Evolutionary conservation across 768 basidiomycete genomes (phyloP).

Genomic region (Exidia glandulosa): DNA sequence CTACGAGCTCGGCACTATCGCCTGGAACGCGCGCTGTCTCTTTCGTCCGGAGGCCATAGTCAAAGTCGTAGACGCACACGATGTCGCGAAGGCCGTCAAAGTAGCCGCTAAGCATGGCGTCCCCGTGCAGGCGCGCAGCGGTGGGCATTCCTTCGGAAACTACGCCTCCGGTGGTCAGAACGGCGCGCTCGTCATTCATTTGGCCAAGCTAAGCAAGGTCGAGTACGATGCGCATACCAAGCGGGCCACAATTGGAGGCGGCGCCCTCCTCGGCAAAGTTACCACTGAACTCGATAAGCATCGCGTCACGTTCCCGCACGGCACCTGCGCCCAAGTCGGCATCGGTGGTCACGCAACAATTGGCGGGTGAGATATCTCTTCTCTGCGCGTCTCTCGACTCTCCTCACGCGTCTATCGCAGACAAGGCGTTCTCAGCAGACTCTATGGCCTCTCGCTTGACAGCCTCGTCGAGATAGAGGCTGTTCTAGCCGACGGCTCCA

Average conservation of each 20-base stretch:
- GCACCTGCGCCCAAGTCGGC: conserved; percentile 21
- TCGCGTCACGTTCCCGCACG: conserved; percentile 18
- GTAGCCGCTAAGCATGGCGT: conserved; percentile 10
- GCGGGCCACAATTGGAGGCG: conserved; percentile 14
- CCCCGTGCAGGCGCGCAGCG: conserved; percentile 11
- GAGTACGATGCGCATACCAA: conserved; percentile 14
- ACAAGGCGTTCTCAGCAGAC: conserved; percentile 11
- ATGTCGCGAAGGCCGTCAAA: conserved; percentile 11
- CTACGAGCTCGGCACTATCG: not conserved
- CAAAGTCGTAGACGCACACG: conserved; percentile 6
- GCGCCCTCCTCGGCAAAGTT: conserved; percentile 16
- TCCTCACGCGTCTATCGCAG: not conserved
- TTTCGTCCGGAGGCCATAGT: conserved; percentile 15
- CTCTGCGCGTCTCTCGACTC: not conserved
- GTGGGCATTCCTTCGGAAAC: conserved; percentile 15
- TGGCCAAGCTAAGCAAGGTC: conserved; percentile 16
- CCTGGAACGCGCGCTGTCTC: conserved; percentile 4
- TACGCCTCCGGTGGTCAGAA: conserved; percentile 17
- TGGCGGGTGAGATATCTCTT: not conserved
- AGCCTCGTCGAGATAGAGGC: conserved; percentile 13
- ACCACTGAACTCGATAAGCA: conserved; percentile 10
- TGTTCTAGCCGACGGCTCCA: conserved; percentile 14
- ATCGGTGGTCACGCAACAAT: conserved; percentile 17
- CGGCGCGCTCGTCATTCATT: conserved; percentile 20
- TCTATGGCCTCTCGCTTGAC: conserved; percentile 18